Evolutionary conservation across 2,329 filamentous ascomycete genomes (phyloP).

Genomic region (Pseudocercospora pini-densiflorae): DNA sequence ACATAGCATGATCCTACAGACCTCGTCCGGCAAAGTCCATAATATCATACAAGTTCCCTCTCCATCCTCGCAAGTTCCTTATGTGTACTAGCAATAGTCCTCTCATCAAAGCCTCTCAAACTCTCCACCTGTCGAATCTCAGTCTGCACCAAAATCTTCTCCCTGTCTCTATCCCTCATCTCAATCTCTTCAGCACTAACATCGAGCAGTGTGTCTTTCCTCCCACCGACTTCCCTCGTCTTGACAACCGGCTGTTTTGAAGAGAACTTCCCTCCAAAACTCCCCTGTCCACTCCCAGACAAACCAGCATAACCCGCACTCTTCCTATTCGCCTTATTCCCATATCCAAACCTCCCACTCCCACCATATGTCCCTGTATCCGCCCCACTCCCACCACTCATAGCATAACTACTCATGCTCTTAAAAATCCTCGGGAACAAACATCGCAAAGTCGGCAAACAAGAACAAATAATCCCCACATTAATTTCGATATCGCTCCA

Average conservation of each 20-base stretch:
- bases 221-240: not conserved
- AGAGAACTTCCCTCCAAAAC: constrained; percentile 12
- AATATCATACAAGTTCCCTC: constrained; percentile 19
- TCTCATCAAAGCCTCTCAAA: constrained; percentile 7
- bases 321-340: not conserved
- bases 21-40: not conserved
- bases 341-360: not conserved
- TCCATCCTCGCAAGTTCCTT: constrained; percentile 17
- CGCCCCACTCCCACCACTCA: constrained; percentile 5
- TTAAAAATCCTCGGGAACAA: constrained; percentile 42
- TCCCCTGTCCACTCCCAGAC: not conserved
- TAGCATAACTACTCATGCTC: not conserved
- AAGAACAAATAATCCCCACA: constrained; percentile 42
- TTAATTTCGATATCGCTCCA: constrained; percentile 43
- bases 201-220: constrained; percentile 10
- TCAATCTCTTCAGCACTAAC: constrained; percentile 18
- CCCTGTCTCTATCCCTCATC: not conserved
- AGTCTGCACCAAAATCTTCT: constrained; percentile 14
- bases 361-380: not conserved
- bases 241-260: not conserved
- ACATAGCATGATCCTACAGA: too few relatives aligned
- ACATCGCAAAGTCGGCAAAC: constrained; percentile 41
- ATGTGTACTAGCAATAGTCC: constrained; percentile 1
- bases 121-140: constrained; percentile 18
- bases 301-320: constrained; percentile 5